A percentile compares a stretch with the other conserved stretches of the same genome.
These are phyloP conservation scores for Microdochium paspali DNA, from an alignment of 2,329 filamentous ascomycete genomes.

Conservation along the genomic window DNA sequence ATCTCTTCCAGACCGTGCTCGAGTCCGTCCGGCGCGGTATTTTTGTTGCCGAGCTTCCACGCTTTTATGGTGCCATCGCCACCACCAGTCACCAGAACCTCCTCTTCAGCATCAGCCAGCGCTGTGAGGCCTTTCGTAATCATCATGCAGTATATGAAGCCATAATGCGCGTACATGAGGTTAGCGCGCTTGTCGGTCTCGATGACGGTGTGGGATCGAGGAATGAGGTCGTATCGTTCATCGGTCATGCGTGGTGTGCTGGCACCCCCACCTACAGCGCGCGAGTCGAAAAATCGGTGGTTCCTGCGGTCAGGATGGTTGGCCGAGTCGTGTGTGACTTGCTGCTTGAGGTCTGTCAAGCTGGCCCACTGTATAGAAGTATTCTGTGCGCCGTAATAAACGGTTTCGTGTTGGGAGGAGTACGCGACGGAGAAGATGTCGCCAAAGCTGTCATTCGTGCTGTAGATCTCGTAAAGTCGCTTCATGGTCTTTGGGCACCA, in stretches of 20 bases:
- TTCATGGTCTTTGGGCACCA: constrained; percentile 75
- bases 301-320: constrained; percentile 68
- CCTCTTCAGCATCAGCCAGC: constrained; percentile 61
- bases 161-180: constrained; percentile 83
- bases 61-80: constrained; percentile 92
- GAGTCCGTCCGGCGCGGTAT: constrained; percentile 37
- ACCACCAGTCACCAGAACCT: constrained; percentile 81
- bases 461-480: constrained; percentile 82
- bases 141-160: constrained; percentile 95
- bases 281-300: constrained; percentile 89
- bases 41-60: constrained; percentile 58
- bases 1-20: constrained; percentile 60
- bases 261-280: constrained; percentile 65
- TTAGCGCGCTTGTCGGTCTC: constrained; percentile 78
- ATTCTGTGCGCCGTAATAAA: constrained; percentile 91
- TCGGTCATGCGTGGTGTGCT: constrained; percentile 65
- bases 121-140: constrained; percentile 61
- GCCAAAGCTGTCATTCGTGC: constrained; percentile 80
- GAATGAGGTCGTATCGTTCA: constrained; percentile 45
- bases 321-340: constrained; percentile 51
- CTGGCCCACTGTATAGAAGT: constrained; percentile 91
- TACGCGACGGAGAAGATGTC: constrained; percentile 96
- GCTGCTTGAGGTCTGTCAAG: constrained; percentile 52
- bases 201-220: constrained; percentile 46
- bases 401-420: constrained; percentile 65